These are phyloP conservation scores for Corchorus capsularis DNA, from an alignment of 345 rosid genomes.

Conservation along the genomic window DNA sequence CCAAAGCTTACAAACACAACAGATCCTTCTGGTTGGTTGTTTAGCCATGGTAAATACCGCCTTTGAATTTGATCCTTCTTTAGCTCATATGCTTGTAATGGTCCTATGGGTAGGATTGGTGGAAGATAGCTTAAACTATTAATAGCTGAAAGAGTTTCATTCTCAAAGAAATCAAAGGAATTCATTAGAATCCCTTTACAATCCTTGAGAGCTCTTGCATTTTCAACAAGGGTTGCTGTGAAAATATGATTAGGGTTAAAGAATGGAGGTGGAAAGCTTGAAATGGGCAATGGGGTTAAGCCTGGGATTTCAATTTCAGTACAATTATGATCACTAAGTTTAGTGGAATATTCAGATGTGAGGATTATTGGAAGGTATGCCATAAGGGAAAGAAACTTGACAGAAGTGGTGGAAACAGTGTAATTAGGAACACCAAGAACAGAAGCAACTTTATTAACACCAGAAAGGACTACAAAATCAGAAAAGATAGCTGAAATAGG, in stretches of 20 bases:
- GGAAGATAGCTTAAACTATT: constrained; percentile 29
- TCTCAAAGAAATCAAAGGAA: constrained; percentile 42
- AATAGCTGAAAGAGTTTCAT: constrained; percentile 25
- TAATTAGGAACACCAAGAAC: constrained; percentile 34
- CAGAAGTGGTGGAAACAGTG: constrained; percentile 34
- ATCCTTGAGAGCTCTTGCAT: constrained; percentile 12
- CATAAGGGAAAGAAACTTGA: constrained; percentile 29
- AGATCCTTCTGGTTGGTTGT: constrained; percentile 36
- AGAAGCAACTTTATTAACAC: constrained; percentile 22
- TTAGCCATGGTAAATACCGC: constrained; percentile 37
- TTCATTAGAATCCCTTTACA: constrained; percentile 39
- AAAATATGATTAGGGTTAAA: constrained; percentile 22
- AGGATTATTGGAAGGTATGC: constrained; percentile 9
- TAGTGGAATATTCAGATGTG: constrained; percentile 13
- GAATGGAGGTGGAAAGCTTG: constrained; percentile 41
- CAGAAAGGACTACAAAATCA: constrained; percentile 25
- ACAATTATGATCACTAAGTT: not conserved
- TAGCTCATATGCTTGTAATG: constrained; percentile 31
- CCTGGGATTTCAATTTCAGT: constrained; percentile 35
- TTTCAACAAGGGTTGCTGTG: not conserved
- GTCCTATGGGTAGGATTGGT: constrained; percentile 37
- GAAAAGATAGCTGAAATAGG: constrained; percentile 38
- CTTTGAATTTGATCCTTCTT: constrained; percentile 5
- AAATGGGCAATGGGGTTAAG: constrained; percentile 30
- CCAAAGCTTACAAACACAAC: constrained; percentile 55